phyloP scores from a whole-genome alignment of 2,329 filamentous ascomycete species.

The Colletotrichum lupini region DNA sequence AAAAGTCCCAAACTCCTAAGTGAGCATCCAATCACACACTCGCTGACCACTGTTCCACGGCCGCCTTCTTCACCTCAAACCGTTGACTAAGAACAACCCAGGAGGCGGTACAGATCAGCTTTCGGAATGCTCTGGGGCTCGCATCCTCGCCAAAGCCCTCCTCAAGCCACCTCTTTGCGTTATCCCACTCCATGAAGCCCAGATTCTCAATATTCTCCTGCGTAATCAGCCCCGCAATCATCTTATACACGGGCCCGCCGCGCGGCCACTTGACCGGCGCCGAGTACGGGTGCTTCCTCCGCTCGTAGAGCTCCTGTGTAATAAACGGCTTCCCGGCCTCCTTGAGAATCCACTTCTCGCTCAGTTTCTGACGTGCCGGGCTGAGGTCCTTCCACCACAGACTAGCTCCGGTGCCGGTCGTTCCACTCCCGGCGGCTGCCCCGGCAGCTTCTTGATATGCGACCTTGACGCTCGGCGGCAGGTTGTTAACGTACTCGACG shows the following conservation, averaged over 20 bases:
- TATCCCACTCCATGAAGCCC: slow-evolving; percentile 53
- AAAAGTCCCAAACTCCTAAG: too few relatives aligned
- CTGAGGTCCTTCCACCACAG: slow-evolving; percentile 49
- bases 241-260: slow-evolving; percentile 54
- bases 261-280: slow-evolving; percentile 54
- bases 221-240: slow-evolving; percentile 46
- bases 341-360: slow-evolving; percentile 63
- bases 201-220: slow-evolving; percentile 49
- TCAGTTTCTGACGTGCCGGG: slow-evolving; percentile 40
- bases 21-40: not conserved
- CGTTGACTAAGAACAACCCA: slow-evolving; percentile 29
- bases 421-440: not conserved
- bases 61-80: slow-evolving; percentile 31
- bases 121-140: slow-evolving; percentile 38
- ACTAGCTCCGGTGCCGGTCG: slow-evolving; percentile 43
- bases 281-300: slow-evolving; percentile 61
- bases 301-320: slow-evolving; percentile 61
- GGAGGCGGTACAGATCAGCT: slow-evolving; percentile 14
- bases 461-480: slow-evolving; percentile 45
- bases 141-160: slow-evolving; percentile 50
- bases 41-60: not conserved
- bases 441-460: slow-evolving; percentile 26
- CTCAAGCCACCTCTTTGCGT: slow-evolving; percentile 47
- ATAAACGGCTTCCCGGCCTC: slow-evolving; percentile 51
- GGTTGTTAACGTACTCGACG: slow-evolving; percentile 43